Evolutionary conservation across 495 filamentous ascomycete species (phyloP), one percentile per base, ranked within the genome.

Genomic region (Hyaloscypha bicolor): DNA sequence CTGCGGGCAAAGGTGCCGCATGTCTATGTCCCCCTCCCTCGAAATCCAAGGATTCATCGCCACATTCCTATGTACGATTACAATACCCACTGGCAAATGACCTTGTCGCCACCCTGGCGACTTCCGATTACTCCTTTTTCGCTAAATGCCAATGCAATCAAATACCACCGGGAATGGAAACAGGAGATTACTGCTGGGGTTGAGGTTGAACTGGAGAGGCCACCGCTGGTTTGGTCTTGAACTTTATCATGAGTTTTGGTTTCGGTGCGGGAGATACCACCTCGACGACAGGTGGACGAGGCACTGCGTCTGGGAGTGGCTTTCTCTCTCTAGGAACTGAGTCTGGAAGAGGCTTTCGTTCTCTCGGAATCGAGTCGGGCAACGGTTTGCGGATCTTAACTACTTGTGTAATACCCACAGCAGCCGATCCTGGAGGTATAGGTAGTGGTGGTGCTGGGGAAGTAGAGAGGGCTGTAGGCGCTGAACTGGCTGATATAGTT

Each of bases 91-190:
- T 12, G 12, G 1, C 16, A 14, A 48, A 52, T 55, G 37, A 52
- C 29, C 21, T n/a, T 32, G 33, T 48, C 53, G 21, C 21, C 63
- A 32, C 9, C 51, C 9, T 55, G 63, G 55, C 57, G 25, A 63
- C 32, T 63, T 42, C 53, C 48, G 22, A 22, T n/a, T 57, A 69
- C 70, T 62, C 70, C 71, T 57, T 63, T 63, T 67, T 69, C 71
- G 68, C 71, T 70, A 73, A 71, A 73, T 73, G 68, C 71, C 48
- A 62, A 71, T 59, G 37, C 35, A 55, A 51, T 45, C 11, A 21
- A 6, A 35, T 16, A 48, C 37, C 8, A 25, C 11, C 11, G 19
- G 35, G 32, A 37, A 33, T 22, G 61, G 48, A 45, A 62, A n/a
- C 37, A 25, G 39, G 22, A 37, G 35, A 45, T 32, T 45, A 22